phyloP scores from a whole-genome alignment of 1,139 yeast species.

The Geotrichum fermentans region DNA sequence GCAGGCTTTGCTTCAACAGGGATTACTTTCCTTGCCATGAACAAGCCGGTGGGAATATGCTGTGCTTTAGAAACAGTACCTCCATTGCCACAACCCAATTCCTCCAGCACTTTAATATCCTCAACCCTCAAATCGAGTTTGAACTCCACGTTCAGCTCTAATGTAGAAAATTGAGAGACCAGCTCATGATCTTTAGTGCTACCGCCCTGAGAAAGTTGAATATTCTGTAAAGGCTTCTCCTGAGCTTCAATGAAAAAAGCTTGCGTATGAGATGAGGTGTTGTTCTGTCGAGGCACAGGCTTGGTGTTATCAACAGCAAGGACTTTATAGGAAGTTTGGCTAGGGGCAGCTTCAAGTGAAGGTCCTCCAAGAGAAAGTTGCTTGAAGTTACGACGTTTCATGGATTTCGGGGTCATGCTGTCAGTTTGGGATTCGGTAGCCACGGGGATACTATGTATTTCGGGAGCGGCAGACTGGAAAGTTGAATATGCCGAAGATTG shows the following conservation, averaged over 20 bases:
- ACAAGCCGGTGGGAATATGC: conserved; percentile 80
- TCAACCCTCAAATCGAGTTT: conserved; percentile 52
- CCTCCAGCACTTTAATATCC: conserved; percentile 69
- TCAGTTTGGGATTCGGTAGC: conserved; percentile 8
- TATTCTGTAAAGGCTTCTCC: neutral
- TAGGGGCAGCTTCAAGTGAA: conserved; percentile 20
- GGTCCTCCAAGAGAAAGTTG: conserved; percentile 50
- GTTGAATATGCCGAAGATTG: neutral
- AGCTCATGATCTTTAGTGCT: conserved; percentile 21
- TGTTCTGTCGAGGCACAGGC: conserved; percentile 5
- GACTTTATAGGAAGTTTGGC: conserved; percentile 17
- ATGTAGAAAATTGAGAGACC: conserved; percentile 32
- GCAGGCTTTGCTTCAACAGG: conserved; percentile 79
- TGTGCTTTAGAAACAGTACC: conserved; percentile 87
- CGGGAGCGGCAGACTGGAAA: conserved; percentile 4
- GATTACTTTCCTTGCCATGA: conserved; percentile 87
- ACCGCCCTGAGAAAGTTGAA: neutral
- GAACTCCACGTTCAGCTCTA: conserved; percentile 48
- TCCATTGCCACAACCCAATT: conserved; percentile 88
- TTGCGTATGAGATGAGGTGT: neutral
- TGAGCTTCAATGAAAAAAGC: conserved; percentile 15
- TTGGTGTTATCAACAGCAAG: conserved; percentile 8
- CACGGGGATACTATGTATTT: no score
- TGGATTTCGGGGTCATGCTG: conserved; percentile 50
- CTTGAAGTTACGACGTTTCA: conserved; percentile 71